Base-by-base conservation (phyloP, 108 stramenopile species). In the Seminavis robusta region DNA sequence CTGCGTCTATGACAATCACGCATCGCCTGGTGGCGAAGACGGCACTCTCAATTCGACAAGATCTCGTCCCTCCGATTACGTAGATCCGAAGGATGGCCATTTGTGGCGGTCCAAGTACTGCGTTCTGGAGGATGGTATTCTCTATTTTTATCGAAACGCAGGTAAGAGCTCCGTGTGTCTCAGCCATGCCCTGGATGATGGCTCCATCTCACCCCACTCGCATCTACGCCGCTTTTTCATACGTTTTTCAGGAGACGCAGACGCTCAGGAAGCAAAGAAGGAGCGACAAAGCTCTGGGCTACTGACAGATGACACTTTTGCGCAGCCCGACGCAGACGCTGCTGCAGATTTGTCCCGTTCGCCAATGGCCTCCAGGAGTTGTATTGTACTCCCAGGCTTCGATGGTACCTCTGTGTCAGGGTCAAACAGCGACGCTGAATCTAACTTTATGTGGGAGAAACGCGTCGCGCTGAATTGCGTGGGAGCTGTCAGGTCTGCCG, bases 61-160 rank as follows among this genome's bases (percentile, higher is more conserved):
- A n/a, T n/a, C n/a, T n/a, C 51, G 25, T 1, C 83, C 83, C 44
- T 44, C 43, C 23, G 77, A 76, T 57, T 79, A 59, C 37, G 53
- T 80, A 38, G 80, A 78, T 68, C 80, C 78, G 21, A 64, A 66
- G 33, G 81, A 90, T 56, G 73, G 73, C 15, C 82, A 86, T 52
- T 61, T 82, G 27, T 90, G 89, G 89, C 59, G 80, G 3, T 68
- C 83, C 10, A 84, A 84, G 33, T 90, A 83, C 59, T 90, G 89
- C 52, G 71, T 90, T 23, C 32, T 90, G 34, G 76, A 83, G 47
- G 80, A 84, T 59, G 80, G 83, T 0, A 69, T 83, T 34, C 43
- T 90, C 2, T 90, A 90, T 48, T 86, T 90, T 67, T 90, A 90
- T 63, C 56, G 81, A 4, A 79, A 77, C 51, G 74, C 70, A 15